Base-by-base conservation (phyloP, 139 green algal species). In the Chlorella sp. region DNA sequence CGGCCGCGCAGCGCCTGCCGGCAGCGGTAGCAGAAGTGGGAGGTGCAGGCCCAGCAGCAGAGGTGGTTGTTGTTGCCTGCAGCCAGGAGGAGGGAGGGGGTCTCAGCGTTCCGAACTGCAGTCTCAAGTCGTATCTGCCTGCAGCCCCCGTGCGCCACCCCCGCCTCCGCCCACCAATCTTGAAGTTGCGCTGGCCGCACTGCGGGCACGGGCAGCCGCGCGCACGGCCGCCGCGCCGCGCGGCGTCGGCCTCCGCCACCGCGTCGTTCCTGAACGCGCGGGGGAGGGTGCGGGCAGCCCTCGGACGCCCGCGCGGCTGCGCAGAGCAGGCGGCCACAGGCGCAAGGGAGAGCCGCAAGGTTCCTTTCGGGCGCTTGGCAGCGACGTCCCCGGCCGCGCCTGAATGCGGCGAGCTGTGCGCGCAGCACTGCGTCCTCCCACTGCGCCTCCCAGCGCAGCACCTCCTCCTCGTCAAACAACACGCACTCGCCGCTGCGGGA, bases 381-480 rank as follows among this genome's bases (percentile, higher is more conserved):
- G n/a, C n/a, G n/a, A n/a, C n/a, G n/a, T n/a, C n/a, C n/a, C n/a
- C n/a, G n/a, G n/a, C n/a, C n/a, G n/a, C n/a, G n/a, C 69, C 69
- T 75, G 53, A 53, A 75, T 75, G 38, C 56, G 23, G 23, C 56
- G 11, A 63, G 27, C 15, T 21, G 23, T 33, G 19, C 56, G 9
- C 56, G 21, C 15, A 14, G 35, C 19, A 70, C 41, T 46, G 70
- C 48, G 23, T 76, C 70, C 14, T 76, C 66, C 71, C 76, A 84
- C 76, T 82, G 46, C 29, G 65, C 63, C 41, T 82, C 61, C 74
- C 73, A 93, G 31, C 82, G 55, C 48, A 85, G 63, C 17, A 94
- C 89, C 78, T 93, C 90, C 2, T 74, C 74, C 45, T 89, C 77
- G 43, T 93, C 87, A 75, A 93, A 93, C 42, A 93, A 82, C 8